These are phyloP conservation scores for Aureobasidium zeae DNA, from an alignment of 2,329 filamentous ascomycete species.

Conservation along the genomic window DNA sequence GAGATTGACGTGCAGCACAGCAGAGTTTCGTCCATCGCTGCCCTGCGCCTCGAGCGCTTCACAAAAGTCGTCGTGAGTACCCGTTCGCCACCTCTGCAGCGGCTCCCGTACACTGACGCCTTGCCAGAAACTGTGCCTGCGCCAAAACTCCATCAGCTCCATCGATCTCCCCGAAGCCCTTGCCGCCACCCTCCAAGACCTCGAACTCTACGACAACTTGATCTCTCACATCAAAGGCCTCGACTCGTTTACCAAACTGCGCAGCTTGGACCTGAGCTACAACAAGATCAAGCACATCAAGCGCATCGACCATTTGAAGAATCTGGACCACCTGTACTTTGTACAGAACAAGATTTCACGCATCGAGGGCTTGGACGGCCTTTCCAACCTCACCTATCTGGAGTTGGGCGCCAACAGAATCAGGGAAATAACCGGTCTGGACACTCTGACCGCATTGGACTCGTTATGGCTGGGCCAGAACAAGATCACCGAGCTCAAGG, in stretches of 20 bases:
- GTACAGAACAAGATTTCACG: slow-evolving; percentile 87
- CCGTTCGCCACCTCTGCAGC: background rate
- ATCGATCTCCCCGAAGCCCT: slow-evolving; percentile 65
- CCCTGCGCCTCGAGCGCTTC: slow-evolving; percentile 77
- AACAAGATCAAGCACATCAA: slow-evolving; percentile 99
- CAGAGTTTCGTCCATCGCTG: slow-evolving; percentile 67
- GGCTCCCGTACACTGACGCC: background rate
- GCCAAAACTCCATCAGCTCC: slow-evolving; percentile 78
- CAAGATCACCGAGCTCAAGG: slow-evolving; percentile 74
- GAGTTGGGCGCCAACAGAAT: slow-evolving; percentile 91
- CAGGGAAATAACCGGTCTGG: slow-evolving; percentile 76
- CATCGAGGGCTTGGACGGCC: slow-evolving; percentile 73
- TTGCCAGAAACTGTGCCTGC: slow-evolving; percentile 64
- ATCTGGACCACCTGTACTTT: slow-evolving; percentile 78
- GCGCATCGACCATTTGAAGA: slow-evolving; percentile 64
- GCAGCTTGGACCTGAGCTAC: slow-evolving; percentile 82
- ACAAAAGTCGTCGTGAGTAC: slow-evolving; percentile 36
- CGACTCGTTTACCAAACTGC: slow-evolving; percentile 66
- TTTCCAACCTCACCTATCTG: slow-evolving; percentile 68
- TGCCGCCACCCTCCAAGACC: slow-evolving; percentile 61
- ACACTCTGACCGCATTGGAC: slow-evolving; percentile 66
- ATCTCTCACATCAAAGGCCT: slow-evolving; percentile 79
- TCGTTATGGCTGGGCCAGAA: slow-evolving; percentile 95
- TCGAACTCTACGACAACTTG: slow-evolving; percentile 95
- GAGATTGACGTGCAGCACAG: slow-evolving; percentile 89